Conservation (phyloP, 1,139 yeast genomes). For the Debaryomyces nepalensis region DNA sequence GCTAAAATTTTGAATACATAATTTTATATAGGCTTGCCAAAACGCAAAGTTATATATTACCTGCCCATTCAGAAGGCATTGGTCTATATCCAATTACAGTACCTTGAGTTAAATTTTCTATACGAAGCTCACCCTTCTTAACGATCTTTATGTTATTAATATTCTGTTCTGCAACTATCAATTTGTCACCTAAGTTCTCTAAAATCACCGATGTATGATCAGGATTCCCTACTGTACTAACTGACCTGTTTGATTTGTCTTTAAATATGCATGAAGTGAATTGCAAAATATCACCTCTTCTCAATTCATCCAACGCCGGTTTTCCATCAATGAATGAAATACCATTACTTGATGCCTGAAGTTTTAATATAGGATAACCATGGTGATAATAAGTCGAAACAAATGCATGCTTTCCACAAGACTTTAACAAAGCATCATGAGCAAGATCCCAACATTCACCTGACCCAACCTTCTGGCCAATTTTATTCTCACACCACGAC, state of each 20-base stretch:
- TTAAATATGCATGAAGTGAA: slow-evolving; percentile 49
- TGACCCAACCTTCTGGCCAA: slow-evolving; percentile 61
- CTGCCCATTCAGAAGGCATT: slow-evolving; percentile 58
- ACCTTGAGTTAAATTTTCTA: slow-evolving; percentile 53
- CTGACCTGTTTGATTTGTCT: slow-evolving; percentile 30
- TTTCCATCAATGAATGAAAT: slow-evolving; percentile 22
- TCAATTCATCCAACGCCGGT: slow-evolving; percentile 39
- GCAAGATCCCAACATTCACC: slow-evolving; percentile 88
- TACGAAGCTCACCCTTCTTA: slow-evolving; percentile 45
- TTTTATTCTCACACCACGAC: slow-evolving; percentile 61
- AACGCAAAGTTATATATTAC: slow-evolving; percentile 17
- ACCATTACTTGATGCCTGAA: slow-evolving; percentile 32
- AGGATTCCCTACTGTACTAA: slow-evolving; percentile 57
- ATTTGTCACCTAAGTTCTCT: slow-evolving; percentile 32
- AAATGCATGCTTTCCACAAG: slow-evolving; percentile 68
- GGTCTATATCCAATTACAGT: slow-evolving; percentile 58
- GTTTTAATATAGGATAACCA: slow-evolving; percentile 58
- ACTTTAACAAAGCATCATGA: slow-evolving; percentile 60
- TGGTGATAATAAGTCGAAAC: slow-evolving; percentile 58
- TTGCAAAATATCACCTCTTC: slow-evolving; percentile 50
- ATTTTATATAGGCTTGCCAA: not conserved
- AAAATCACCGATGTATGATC: slow-evolving; percentile 70
- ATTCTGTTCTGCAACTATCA: slow-evolving; percentile 65
- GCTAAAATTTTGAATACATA: not conserved
- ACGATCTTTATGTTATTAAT: slow-evolving; percentile 57